Evolutionary conservation across 1,139 yeast species (phyloP).

Genomic region (Hemisphaericaspora xylanilytica): DNA sequence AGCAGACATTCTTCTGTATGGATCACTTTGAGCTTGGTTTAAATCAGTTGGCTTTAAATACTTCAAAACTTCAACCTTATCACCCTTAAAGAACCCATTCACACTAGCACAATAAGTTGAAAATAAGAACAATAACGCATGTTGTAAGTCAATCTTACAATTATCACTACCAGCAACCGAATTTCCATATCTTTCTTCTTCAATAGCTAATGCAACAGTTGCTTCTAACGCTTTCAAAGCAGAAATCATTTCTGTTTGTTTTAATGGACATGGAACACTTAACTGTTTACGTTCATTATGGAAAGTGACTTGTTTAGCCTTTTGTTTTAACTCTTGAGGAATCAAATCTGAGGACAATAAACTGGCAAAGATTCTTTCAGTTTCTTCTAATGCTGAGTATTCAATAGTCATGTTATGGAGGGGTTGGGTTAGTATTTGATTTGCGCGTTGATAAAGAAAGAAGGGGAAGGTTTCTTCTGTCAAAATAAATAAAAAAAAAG

Average conservation of each 20-base stretch:
- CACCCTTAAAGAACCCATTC: slow-evolving; percentile 25
- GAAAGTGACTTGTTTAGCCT: slow-evolving; percentile 16
- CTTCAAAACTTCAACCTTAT: slow-evolving; percentile 18
- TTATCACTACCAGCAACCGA: slow-evolving; percentile 9
- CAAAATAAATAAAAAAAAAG: neutral
- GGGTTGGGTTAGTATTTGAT: neutral
- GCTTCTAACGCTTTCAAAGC: slow-evolving; percentile 30
- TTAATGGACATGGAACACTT: slow-evolving; percentile 27
- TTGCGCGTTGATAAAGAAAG: neutral
- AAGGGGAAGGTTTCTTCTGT: neutral
- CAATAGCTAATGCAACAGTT: slow-evolving; percentile 21
- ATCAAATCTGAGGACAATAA: slow-evolving; percentile 16
- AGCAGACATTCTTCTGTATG: slow-evolving; percentile 31
- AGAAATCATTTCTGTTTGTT: slow-evolving; percentile 26
- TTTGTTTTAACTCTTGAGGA: slow-evolving; percentile 19
- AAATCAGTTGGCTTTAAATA: slow-evolving; percentile 25
- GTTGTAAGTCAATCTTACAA: slow-evolving; percentile 23
- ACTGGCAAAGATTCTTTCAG: slow-evolving; percentile 17
- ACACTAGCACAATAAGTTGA: slow-evolving; percentile 29
- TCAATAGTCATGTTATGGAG: slow-evolving; percentile 11
- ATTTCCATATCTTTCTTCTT: slow-evolving; percentile 20
- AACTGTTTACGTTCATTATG: slow-evolving; percentile 16
- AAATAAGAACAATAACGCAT: slow-evolving; percentile 25
- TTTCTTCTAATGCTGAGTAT: slow-evolving; percentile 17
- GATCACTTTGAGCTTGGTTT: slow-evolving; percentile 25